These are phyloP conservation scores for Clathrus columnatus DNA, from an alignment of 768 basidiomycete genomes.

Conservation along the genomic window DNA sequence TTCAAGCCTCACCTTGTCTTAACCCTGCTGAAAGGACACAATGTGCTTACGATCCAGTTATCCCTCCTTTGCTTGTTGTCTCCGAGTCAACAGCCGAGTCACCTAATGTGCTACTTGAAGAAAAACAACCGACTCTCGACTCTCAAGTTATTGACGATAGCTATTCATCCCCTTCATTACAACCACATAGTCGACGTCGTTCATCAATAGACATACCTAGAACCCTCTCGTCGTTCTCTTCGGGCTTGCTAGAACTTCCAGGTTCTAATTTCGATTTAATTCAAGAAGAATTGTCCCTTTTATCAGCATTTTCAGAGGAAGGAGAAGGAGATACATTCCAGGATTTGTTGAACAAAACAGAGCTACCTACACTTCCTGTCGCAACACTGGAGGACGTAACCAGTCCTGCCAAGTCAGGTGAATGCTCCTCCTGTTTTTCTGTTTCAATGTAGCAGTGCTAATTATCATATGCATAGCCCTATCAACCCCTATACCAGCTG, in stretches of 20 bases:
- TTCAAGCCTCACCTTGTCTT: too few relatives aligned
- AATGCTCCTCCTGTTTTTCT: too few relatives aligned
- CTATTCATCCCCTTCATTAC: not conserved
- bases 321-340: not conserved
- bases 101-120: too few relatives aligned
- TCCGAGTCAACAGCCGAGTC: too few relatives aligned
- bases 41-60: too few relatives aligned
- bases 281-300: conserved; percentile 6
- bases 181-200: not conserved
- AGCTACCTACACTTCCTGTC: not conserved
- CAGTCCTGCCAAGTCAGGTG: too few relatives aligned
- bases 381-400: too few relatives aligned
- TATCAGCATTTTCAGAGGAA: not conserved
- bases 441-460: not conserved
- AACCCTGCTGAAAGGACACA: too few relatives aligned
- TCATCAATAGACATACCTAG: conserved; percentile 4
- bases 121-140: too few relatives aligned
- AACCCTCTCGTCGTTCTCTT: conserved; percentile 4
- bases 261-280: conserved; percentile 6
- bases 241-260: not conserved
- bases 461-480: not conserved
- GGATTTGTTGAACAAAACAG: not conserved
- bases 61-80: too few relatives aligned
- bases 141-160: too few relatives aligned
- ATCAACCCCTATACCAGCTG: not conserved